These are phyloP conservation scores for Alternaria sp. DNA, from an alignment of 2,329 filamentous ascomycete genomes.

Conservation along the genomic window DNA sequence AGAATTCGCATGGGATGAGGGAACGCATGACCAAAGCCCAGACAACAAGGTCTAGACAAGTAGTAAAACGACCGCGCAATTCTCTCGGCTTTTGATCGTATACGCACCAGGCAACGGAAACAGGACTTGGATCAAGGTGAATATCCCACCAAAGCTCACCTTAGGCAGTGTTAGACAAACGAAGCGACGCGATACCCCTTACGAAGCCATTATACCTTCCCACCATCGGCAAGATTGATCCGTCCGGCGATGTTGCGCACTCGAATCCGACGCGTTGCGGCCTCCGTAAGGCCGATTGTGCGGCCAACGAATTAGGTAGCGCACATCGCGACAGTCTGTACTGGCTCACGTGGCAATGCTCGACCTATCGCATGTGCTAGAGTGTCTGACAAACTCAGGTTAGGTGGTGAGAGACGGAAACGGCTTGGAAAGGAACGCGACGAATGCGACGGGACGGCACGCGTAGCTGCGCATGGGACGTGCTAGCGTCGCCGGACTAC, in stretches of 20 bases:
- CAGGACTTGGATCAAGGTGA: background rate
- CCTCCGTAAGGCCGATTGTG: fast-evolving
- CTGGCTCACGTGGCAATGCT: fast-evolving
- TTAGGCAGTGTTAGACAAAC: no score
- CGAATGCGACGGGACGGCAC: background rate
- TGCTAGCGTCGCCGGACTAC: background rate
- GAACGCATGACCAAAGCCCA: background rate
- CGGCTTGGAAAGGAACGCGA: background rate
- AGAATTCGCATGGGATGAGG: slow-evolving; percentile 32
- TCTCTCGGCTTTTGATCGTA: background rate
- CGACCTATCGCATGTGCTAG: background rate
- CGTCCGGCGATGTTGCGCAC: background rate
- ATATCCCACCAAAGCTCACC: background rate
- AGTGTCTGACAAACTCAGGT: background rate
- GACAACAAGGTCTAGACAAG: background rate
- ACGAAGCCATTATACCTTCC: no score
- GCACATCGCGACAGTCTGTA: background rate
- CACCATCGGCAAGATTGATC: background rate
- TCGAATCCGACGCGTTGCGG: background rate
- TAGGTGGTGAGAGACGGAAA: background rate
- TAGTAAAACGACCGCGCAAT: background rate
- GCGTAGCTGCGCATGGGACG: background rate
- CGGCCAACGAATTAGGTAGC: background rate
- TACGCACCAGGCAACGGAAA: background rate
- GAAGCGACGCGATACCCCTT: no score